A percentile compares a stretch with the other conserved stretches of the same genome.
phyloP scores from a whole-genome alignment of 345 rosid genomes.

The Salix arbutifolia region DNA sequence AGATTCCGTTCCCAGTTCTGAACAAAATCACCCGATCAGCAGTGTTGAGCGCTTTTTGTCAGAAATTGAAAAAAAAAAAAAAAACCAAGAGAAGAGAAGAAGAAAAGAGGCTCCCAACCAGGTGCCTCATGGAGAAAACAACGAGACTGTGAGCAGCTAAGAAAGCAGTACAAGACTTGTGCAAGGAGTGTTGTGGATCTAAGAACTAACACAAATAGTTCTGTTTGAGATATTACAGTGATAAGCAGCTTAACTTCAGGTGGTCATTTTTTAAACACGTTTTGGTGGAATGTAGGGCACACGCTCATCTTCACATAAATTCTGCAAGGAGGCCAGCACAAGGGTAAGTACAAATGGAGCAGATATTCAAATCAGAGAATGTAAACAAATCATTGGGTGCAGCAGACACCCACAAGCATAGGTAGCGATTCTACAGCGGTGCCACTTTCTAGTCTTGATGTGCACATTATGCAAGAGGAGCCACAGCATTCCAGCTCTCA shows the following conservation, averaged over 20 bases:
- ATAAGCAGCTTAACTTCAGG: background rate
- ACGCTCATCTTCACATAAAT: constrained; percentile 69
- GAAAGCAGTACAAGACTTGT: background rate
- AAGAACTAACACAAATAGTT: background rate
- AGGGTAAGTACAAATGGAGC: background rate
- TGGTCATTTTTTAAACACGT: constrained; percentile 36
- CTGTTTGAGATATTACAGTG: background rate
- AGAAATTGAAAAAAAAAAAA: background rate
- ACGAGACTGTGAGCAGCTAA: background rate
- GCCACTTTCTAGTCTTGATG: background rate
- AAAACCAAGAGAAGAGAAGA: background rate
- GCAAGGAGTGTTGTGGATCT: background rate
- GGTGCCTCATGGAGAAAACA: background rate
- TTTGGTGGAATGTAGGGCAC: constrained; percentile 77
- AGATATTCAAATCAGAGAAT: background rate
- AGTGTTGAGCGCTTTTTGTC: background rate
- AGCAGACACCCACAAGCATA: background rate
- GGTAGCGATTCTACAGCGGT: background rate
- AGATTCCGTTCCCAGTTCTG: no score
- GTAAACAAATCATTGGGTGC: background rate
- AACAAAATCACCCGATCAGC: background rate
- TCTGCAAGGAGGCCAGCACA: constrained; percentile 35
- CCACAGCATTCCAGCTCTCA: background rate
- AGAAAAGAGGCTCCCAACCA: background rate
- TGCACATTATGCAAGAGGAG: background rate